phyloP scores from a whole-genome alignment of 1,139 yeast genomes.

The Sugiyamaella pinicola region DNA sequence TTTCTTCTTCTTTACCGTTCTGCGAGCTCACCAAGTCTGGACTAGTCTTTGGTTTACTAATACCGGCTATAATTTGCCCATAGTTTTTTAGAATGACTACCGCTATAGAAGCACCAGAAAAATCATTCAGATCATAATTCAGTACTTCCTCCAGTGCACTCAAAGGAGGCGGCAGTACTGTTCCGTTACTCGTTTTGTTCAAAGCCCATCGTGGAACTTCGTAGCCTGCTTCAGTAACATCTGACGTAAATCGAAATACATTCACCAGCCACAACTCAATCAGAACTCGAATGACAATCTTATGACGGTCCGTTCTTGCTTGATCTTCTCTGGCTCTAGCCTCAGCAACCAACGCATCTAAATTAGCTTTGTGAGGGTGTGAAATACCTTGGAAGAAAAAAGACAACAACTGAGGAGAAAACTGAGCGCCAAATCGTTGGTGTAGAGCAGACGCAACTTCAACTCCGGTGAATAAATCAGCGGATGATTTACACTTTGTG shows the following conservation, averaged over 20 bases:
- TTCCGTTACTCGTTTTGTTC: slow-evolving; percentile 35
- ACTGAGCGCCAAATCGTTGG: slow-evolving; percentile 63
- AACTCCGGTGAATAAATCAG: slow-evolving; percentile 64
- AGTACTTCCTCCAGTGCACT: slow-evolving; percentile 58
- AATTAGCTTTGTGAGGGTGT: slow-evolving; percentile 42
- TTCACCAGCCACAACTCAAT: slow-evolving; percentile 70
- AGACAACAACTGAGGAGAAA: slow-evolving; percentile 56
- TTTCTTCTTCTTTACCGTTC: not conserved
- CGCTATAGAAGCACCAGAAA: slow-evolving; percentile 52
- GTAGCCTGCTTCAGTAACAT: slow-evolving; percentile 32
- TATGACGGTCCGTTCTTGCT: slow-evolving; percentile 50
- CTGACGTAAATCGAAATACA: slow-evolving; percentile 32
- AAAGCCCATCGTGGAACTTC: slow-evolving; percentile 48
- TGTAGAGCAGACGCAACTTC: slow-evolving; percentile 75
- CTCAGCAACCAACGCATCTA: slow-evolving; percentile 40
- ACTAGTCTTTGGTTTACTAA: slow-evolving; percentile 27
- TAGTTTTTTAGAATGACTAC: slow-evolving; percentile 57
- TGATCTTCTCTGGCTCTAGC: slow-evolving; percentile 50
- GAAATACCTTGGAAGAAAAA: slow-evolving; percentile 52
- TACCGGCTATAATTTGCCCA: slow-evolving; percentile 30
- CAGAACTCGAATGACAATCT: slow-evolving; percentile 55
- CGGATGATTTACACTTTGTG: slow-evolving; percentile 53
- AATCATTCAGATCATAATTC: slow-evolving; percentile 45
- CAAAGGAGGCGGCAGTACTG: slow-evolving; percentile 48
- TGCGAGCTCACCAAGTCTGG: slow-evolving; percentile 20